Evolutionary conservation across 1,284 basidiomycete genomes (phyloP).

Genomic region (Microbotryum saponariae): DNA sequence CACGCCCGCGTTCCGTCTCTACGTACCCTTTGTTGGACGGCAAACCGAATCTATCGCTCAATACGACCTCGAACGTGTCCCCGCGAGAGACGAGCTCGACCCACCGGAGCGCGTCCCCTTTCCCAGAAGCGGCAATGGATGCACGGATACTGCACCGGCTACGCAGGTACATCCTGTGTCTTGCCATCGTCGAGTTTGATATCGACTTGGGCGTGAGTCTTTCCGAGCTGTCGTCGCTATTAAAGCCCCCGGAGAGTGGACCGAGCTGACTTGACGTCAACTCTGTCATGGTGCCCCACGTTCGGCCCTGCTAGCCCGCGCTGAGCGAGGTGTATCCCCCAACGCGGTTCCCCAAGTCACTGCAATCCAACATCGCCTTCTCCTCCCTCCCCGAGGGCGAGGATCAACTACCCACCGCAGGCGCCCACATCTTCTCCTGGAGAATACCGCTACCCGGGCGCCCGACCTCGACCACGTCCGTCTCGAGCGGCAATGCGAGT

Average conservation of each 20-base stretch:
- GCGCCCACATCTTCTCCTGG: conserved; percentile 22
- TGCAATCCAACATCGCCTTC: conserved; percentile 61
- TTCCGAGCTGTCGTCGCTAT: not conserved
- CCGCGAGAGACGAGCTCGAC: no score
- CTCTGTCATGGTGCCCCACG: conserved; percentile 49
- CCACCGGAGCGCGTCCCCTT: not conserved
- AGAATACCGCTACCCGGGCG: conserved; percentile 21
- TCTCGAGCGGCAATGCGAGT: no score
- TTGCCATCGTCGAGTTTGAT: conserved; percentile 81
- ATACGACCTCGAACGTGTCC: no score
- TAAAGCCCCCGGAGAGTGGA: not conserved
- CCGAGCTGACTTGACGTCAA: conserved; percentile 16
- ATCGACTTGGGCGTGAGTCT: conserved; percentile 49
- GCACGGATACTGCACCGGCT: conserved; percentile 50
- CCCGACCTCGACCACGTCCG: conserved; percentile 19
- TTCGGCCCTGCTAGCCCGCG: conserved; percentile 59
- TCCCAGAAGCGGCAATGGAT: conserved; percentile 42
- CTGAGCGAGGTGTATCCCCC: conserved; percentile 39
- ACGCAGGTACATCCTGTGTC: conserved; percentile 66
- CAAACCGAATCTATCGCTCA: no score
- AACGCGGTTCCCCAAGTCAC: conserved; percentile 8
- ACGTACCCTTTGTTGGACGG: no score
- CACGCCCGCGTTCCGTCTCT: no score
- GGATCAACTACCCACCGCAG: conserved; percentile 36
- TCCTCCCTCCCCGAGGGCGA: conserved; percentile 69